Percentiles rank a stretch among this genome's conserved stretches.
Conservation (phyloP, 2,329 filamentous ascomycete genomes). For the Tolypocladium ophioglossoides region DNA sequence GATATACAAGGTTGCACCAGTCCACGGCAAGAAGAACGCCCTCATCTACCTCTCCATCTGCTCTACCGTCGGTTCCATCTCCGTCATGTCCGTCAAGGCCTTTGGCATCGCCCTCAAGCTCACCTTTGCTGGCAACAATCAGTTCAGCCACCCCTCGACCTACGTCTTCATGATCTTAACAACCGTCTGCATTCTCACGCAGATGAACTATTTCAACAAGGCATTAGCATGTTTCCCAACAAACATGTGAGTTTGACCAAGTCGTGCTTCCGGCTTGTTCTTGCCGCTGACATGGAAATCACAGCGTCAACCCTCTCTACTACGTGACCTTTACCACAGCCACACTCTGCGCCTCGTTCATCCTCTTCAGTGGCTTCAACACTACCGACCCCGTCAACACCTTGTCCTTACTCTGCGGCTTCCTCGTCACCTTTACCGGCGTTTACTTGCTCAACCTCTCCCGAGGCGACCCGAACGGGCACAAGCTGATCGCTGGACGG, state of each 20-base stretch:
- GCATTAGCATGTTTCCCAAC: constrained; percentile 93
- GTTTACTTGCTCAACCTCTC: constrained; percentile 97
- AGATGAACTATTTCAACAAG: constrained; percentile 99
- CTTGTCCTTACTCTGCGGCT: constrained; percentile 82
- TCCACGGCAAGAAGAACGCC: constrained; percentile 89
- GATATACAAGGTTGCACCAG: constrained; percentile 90
- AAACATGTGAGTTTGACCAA: constrained; percentile 63
- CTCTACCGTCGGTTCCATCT: constrained; percentile 92
- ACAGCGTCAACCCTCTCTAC: constrained; percentile 87
- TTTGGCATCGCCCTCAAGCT: constrained; percentile 97
- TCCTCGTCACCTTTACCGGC: constrained; percentile 88
- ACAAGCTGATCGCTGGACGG: constrained; percentile 49
- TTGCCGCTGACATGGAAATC: constrained; percentile 4
- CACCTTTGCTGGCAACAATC: constrained; percentile 85
- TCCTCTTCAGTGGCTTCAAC: constrained; percentile 93
- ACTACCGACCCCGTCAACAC: constrained; percentile 87
- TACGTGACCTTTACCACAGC: constrained; percentile 97
- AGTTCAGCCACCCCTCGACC: constrained; percentile 88
- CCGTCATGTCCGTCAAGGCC: constrained; percentile 98
- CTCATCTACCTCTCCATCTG: constrained; percentile 96
- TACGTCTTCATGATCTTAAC: constrained; percentile 97
- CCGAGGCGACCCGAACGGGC: constrained; percentile 77
- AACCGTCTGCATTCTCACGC: constrained; percentile 85
- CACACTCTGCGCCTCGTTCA: constrained; percentile 88
- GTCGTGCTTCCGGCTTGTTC: too few relatives aligned